A percentile compares a stretch with the other conserved stretches of the same genome.
These are phyloP conservation scores for Cryptococcus sp. DNA, from an alignment of 1,284 basidiomycete genomes.

Conservation along the genomic window DNA sequence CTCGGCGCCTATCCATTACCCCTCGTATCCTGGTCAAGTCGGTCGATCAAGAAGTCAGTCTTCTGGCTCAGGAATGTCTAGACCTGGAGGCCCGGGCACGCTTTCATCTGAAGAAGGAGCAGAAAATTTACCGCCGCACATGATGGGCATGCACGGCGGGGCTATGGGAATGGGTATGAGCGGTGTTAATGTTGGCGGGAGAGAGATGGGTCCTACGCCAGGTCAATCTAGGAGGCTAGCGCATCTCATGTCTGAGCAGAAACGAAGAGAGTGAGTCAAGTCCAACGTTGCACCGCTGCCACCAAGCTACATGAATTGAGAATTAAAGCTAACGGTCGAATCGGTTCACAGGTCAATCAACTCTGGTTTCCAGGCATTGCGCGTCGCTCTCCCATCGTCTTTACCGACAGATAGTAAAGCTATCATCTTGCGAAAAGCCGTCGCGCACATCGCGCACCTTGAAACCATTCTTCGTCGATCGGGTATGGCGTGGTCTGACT, in stretches of 20 bases:
- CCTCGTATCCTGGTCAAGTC: constrained; percentile 5
- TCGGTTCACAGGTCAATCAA: constrained; percentile 44
- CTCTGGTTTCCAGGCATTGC: constrained; percentile 43
- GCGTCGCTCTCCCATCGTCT: constrained; percentile 35
- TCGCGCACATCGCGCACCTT: constrained; percentile 42
- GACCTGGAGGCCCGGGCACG: neutral
- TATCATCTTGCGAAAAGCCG: constrained; percentile 49
- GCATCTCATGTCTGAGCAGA: constrained; percentile 51
- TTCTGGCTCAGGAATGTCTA: constrained; percentile 12
- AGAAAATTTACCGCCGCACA: no score
- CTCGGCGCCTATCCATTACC: no score
- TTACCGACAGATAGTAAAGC: constrained; percentile 49
- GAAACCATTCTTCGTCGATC: constrained; percentile 34
- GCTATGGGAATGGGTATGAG: neutral
- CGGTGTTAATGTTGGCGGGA: neutral
- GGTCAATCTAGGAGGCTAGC: constrained; percentile 46
- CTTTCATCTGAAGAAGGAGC: constrained; percentile 2
- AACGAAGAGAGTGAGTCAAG: constrained; percentile 48
- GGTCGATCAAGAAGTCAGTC: constrained; percentile 17
- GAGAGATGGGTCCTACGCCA: constrained; percentile 15
- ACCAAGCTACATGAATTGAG: neutral
- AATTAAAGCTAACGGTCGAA: constrained; percentile 1
- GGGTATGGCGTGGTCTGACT: constrained; percentile 20
- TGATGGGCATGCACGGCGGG: neutral
- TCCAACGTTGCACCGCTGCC: neutral